Evolutionary conservation across 345 rosid genomes (phyloP).

Genomic region (Triadica sebifera): DNA sequence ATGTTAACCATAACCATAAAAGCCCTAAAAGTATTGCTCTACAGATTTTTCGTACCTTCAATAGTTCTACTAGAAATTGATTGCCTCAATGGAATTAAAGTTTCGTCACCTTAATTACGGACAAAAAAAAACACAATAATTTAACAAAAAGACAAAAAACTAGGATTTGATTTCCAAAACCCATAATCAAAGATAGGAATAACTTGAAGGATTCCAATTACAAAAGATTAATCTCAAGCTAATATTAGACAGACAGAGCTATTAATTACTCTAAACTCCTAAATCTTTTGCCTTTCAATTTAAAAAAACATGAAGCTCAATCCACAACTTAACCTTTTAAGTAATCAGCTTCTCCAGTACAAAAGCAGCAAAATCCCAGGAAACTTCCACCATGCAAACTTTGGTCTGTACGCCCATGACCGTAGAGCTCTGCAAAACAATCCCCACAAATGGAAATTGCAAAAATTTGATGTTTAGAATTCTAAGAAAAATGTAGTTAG

Average conservation of each 20-base stretch:
- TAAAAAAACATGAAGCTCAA: slow-evolving; percentile 22
- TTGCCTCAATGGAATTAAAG: too few relatives aligned
- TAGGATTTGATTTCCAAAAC: slow-evolving; percentile 29
- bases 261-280: background rate
- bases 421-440: slow-evolving; percentile 34
- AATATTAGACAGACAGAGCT: background rate
- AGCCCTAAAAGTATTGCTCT: too few relatives aligned
- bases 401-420: slow-evolving; percentile 21
- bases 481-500: too few relatives aligned
- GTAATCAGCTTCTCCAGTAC: slow-evolving; percentile 41
- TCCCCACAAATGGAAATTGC: too few relatives aligned
- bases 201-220: slow-evolving; percentile 2
- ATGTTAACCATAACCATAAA: too few relatives aligned
- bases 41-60: too few relatives aligned
- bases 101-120: too few relatives aligned
- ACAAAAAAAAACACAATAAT: too few relatives aligned
- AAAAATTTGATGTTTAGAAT: too few relatives aligned
- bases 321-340: background rate
- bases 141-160: background rate
- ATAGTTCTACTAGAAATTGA: too few relatives aligned
- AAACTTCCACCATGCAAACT: slow-evolving; percentile 35
- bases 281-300: background rate
- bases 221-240: slow-evolving; percentile 7
- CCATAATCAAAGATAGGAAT: slow-evolving; percentile 33
- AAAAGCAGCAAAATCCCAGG: slow-evolving; percentile 44